phyloP scores from a whole-genome alignment of 495 filamentous ascomycete species.

The Neurospora discreta region DNA sequence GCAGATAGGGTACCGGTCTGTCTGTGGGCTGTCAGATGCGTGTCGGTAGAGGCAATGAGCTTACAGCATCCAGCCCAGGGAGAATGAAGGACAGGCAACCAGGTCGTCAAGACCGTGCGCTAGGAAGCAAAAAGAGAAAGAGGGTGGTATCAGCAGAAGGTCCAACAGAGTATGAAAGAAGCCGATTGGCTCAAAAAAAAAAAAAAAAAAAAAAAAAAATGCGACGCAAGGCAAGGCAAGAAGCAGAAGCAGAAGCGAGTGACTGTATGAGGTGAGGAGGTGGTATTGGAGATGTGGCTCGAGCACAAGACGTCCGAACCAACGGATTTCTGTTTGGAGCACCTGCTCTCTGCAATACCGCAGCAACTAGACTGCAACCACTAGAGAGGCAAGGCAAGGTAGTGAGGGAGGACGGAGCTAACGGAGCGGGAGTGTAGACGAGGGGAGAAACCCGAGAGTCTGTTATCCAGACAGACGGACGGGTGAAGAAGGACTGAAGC shows the following conservation, averaged over 20 bases:
- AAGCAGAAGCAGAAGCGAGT: not conserved
- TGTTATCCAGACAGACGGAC: not conserved
- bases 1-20: not conserved
- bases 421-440: not conserved
- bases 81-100: conserved; percentile 1
- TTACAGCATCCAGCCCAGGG: not conserved
- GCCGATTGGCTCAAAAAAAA: not conserved
- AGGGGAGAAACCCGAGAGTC: not conserved
- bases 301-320: not conserved
- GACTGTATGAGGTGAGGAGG: not conserved
- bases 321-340: not conserved
- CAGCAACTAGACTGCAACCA: not conserved
- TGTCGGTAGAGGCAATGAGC: not conserved
- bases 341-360: not conserved
- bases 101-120: conserved; percentile 18
- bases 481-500: not conserved
- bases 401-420: not conserved
- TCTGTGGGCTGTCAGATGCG: not conserved
- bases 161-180: not conserved
- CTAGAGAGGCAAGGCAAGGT: not conserved
- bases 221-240: not conserved
- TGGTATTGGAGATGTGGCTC: not conserved
- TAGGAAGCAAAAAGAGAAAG: conserved; percentile 1
- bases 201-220: not conserved
- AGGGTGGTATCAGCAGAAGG: not conserved